These are phyloP conservation scores for Elongisporangium undulatum DNA, from an alignment of 352 stramenopile genomes.

Conservation along the genomic window DNA sequence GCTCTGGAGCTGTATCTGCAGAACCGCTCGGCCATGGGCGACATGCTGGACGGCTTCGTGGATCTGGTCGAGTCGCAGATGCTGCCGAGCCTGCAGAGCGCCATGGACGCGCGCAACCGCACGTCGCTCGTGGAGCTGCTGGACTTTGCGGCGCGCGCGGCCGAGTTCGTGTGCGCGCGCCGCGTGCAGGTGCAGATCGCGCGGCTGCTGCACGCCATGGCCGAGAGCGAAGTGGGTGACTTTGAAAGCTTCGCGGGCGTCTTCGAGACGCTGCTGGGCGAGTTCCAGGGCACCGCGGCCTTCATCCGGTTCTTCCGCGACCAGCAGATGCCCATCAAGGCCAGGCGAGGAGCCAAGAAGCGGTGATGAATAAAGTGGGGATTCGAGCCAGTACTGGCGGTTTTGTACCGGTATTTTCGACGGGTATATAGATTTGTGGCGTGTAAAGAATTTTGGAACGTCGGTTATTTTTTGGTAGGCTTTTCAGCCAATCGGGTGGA, in stretches of 20 bases:
- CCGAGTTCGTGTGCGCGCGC: conserved; percentile 68
- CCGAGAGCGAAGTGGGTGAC: conserved; percentile 46
- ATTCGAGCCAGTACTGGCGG: neutral
- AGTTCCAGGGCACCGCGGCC: conserved; percentile 25
- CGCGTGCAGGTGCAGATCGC: conserved; percentile 64
- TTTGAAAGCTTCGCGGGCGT: conserved; percentile 18
- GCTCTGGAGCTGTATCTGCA: conserved; percentile 50
- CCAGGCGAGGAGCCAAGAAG: conserved; percentile 7
- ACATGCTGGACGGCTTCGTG: conserved; percentile 69
- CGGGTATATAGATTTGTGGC: neutral
- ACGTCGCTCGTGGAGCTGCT: conserved; percentile 52
- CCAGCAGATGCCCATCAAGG: conserved; percentile 15
- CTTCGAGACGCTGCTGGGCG: conserved; percentile 17
- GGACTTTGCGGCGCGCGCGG: conserved; percentile 56
- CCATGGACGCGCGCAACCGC: conserved; percentile 34
- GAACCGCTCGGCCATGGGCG: conserved; percentile 47
- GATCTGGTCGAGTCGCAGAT: conserved; percentile 56
- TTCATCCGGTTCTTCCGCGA: conserved; percentile 37
- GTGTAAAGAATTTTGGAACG: neutral
- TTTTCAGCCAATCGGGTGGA: neutral
- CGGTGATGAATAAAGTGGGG: neutral
- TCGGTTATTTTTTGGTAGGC: neutral
- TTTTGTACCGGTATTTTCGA: neutral
- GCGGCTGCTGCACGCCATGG: conserved; percentile 46
- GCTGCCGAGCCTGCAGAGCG: conserved; percentile 28